Conservation (phyloP, 139 green algal species). For the Chlamydomonas applanata region DNA sequence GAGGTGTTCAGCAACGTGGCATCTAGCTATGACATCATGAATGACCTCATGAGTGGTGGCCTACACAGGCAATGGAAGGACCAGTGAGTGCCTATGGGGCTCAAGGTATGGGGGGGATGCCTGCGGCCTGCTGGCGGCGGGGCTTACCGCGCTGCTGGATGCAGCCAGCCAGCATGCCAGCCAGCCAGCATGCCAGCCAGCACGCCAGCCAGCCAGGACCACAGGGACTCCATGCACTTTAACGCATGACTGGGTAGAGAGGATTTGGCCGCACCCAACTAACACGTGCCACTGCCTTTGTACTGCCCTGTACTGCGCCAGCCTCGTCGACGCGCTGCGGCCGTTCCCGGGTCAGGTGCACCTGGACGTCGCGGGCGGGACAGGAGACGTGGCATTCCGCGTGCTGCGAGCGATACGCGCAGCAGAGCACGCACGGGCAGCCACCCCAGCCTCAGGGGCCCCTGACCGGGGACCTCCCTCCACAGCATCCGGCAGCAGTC, state of each 20-base stretch:
- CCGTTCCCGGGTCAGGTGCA: slow-evolving; percentile 89
- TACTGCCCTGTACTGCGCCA: slow-evolving; percentile 19
- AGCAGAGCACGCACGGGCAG: slow-evolving; percentile 31
- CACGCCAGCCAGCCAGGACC: too few species aligned
- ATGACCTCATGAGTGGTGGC: slow-evolving; percentile 97
- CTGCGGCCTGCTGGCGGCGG: too few species aligned
- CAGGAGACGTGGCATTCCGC: slow-evolving; percentile 89
- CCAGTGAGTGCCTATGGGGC: slow-evolving; percentile 39
- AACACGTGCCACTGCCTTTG: neutral
- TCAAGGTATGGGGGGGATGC: neutral
- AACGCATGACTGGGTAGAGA: too few species aligned
- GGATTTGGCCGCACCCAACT: neutral
- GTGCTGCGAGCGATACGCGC: slow-evolving; percentile 65
- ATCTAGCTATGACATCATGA: slow-evolving; percentile 96
- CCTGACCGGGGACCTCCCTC: neutral
- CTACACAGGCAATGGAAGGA: slow-evolving; percentile 98
- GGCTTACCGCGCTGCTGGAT: too few species aligned
- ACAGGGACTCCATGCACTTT: too few species aligned
- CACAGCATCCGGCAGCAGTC: slow-evolving; percentile 16
- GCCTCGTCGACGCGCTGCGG: slow-evolving; percentile 72
- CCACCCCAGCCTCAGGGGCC: neutral
- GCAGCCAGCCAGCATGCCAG: too few species aligned
- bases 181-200: too few species aligned
- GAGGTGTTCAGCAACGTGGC: slow-evolving; percentile 93
- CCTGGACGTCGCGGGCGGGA: slow-evolving; percentile 96